phyloP scores from a whole-genome alignment of 1,284 basidiomycete genomes.

The Thecaphora frezii region DNA sequence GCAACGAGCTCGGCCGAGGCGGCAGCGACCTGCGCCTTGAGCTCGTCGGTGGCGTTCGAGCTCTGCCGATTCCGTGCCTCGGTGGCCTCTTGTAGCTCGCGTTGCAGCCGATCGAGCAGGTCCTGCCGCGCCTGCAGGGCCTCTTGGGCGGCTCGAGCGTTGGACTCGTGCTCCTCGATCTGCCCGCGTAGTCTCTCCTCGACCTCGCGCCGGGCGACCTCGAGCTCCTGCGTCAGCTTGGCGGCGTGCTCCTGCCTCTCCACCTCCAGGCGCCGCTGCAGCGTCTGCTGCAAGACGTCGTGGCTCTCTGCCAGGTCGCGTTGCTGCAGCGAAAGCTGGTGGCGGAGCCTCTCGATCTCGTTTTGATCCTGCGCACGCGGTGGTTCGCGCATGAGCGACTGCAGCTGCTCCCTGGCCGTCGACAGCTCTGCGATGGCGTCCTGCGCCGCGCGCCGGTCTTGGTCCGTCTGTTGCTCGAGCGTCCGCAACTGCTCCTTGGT shows the following conservation, averaged over 20 bases:
- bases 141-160: neutral
- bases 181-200: slow-evolving; percentile 14
- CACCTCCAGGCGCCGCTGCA: neutral
- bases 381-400: too few relatives aligned
- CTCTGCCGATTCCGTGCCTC: neutral
- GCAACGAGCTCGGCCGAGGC: too few relatives aligned
- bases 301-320: neutral
- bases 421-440: too few relatives aligned
- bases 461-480: too few relatives aligned
- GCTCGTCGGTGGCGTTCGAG: too few relatives aligned
- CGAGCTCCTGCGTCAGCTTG: slow-evolving; percentile 17
- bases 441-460: too few relatives aligned
- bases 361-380: too few relatives aligned
- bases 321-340: neutral
- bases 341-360: neutral
- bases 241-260: slow-evolving; percentile 10
- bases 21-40: too few relatives aligned
- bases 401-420: too few relatives aligned
- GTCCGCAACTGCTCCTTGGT: too few relatives aligned
- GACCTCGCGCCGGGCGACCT: slow-evolving; percentile 16
- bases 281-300: neutral
- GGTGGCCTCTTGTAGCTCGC: neutral
- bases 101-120: neutral
- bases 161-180: slow-evolving; percentile 7
- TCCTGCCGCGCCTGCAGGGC: neutral